Base-by-base conservation (phyloP, 345 rosid species). In the Camelina hispida region DNA sequence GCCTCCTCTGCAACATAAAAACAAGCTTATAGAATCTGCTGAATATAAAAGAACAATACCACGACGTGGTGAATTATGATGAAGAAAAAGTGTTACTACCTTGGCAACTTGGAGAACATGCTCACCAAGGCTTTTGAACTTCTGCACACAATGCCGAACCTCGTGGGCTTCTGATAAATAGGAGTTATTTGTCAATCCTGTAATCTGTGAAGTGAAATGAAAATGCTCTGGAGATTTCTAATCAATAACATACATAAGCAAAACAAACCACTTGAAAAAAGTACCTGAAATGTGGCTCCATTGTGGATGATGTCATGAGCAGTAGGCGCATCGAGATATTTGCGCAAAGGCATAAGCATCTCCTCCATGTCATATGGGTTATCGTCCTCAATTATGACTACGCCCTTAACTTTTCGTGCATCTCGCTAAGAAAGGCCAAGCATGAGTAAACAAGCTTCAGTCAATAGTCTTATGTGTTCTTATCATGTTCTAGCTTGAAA, bases 121-220 rank as follows among this genome's bases (percentile, higher is more conserved):
- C 34, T 81, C 84, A 60, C 99, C 96, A 57, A 95, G 97, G 77
- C 72, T 82, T 79, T 81, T 84, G 78, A 78, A 81, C 77, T 85
- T 84, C 79, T 82, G 89, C 62, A 95, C 93, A 71, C 99, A 95
- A 71, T 83, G 95, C 61, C 97, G 93, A 64, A 95, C 88, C 72
- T 89, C 88, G 71, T 92, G 96, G 55, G 97, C 78, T 76, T 86
- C 93, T 69, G 79, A 61, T 84, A 77, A 81, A 74, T 76, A 81
- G 40, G 99, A 95, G 79, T 92, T 92, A 84, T 95, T 95, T 43
- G 99, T 95, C 85, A 95, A 81, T 43, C 99, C 97, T 78, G 95
- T 92, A 85, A 95, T 83, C 99, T 95, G 86, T 78, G 58, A 66
- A 76, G 17, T 61, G 69, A 63, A 78, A 77, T 78, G 77, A 78